Percentiles rank a stretch among this genome's conserved stretches.
phyloP scores from a whole-genome alignment of 169 alveolate species.

The Babesia divergens region DNA sequence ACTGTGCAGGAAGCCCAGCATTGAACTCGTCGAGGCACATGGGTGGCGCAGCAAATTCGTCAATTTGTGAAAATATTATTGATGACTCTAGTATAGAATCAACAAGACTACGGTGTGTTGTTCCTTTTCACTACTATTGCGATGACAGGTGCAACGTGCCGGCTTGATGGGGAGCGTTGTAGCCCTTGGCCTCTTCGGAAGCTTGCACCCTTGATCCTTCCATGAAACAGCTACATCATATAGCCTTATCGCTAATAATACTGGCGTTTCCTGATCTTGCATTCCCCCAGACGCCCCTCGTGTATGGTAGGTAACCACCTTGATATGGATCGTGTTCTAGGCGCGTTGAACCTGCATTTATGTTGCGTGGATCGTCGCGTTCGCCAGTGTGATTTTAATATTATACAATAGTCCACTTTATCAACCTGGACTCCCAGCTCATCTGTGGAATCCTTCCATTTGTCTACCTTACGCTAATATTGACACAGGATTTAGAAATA shows the following conservation, averaged over 20 bases:
- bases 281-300: neutral
- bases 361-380: too few relatives aligned
- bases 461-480: neutral
- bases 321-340: neutral
- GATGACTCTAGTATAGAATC: too few relatives aligned
- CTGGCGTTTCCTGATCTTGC: neutral
- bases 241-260: neutral
- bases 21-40: too few relatives aligned
- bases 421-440: too few relatives aligned
- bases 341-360: neutral
- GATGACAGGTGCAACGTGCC: neutral
- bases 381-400: too few relatives aligned
- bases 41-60: too few relatives aligned
- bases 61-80: too few relatives aligned
- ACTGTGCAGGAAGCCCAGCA: too few relatives aligned
- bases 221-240: neutral
- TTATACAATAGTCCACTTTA: too few relatives aligned
- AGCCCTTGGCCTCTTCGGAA: neutral
- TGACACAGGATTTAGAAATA: neutral
- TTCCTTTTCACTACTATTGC: too few relatives aligned
- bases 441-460: slow-evolving; percentile 8
- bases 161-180: neutral
- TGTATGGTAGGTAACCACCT: neutral
- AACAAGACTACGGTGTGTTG: too few relatives aligned
- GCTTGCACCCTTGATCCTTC: slow-evolving; percentile 1